Evolutionary conservation across 2,329 filamentous ascomycete genomes (phyloP), one percentile per base, ranked within the genome.

Genomic region (Dissoconium aciculare): DNA sequence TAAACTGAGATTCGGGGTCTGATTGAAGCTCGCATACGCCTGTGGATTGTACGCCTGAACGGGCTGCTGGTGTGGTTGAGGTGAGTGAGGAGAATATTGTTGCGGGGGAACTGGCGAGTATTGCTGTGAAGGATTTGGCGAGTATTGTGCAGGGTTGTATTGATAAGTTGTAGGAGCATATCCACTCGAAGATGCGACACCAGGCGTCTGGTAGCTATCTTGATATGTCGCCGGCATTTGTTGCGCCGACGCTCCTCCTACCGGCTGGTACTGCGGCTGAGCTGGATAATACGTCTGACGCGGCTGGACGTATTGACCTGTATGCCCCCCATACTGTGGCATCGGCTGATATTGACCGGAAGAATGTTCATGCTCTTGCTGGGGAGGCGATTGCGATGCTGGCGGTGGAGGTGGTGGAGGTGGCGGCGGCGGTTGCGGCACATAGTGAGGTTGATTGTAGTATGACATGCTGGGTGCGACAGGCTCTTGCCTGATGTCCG

Each of bases 11-110:
- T 33, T 36, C 31, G 42, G 36, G 23, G 13, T 27, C 29, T 37
- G 31, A 26, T 37, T 49, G 38, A 36, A 51, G 29, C 54, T 54
- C 16, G 55, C 53, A 27, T 66, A 87, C 21, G 65, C 61, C 50
- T 78, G 69, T 2, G 81, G 79, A 48, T 85, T 87, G 55, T 85
- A 87, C 26, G 68, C 63, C 53, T 50, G 64, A 54, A 44, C 65
- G 52, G 57, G 54, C 49, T 52, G 50, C 15, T 55, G 57, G 31
- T 60, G 58, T 28, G 62, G 58, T 33, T 61, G 59, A 14, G 58
- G 52, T 11, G 58, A 52, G 9, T 59, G 55, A 15, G 63, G 54
- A 27, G 58, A 62, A 52, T 71, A 78, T 45, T 70, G 60, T 46
- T 73, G 70, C 11, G 19, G 19, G 8, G 19, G 19, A n/a, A 23